phyloP scores from a whole-genome alignment of 371 early-diverging fungal species.

The Mucor saturninus region DNA sequence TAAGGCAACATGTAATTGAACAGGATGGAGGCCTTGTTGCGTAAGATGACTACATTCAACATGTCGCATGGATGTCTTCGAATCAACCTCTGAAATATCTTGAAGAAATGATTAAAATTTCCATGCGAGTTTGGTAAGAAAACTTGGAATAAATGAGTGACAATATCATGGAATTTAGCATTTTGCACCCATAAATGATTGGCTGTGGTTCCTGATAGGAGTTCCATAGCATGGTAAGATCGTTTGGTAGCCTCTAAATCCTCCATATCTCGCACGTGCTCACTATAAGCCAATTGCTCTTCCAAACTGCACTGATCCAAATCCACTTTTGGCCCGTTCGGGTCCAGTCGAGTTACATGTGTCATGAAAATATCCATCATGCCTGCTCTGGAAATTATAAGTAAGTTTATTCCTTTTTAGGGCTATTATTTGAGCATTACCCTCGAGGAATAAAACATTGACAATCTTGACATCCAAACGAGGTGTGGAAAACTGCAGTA shows the following conservation, averaged over 20 bases:
- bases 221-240: constrained; percentile 56
- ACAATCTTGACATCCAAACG: constrained; percentile 50
- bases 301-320: constrained; percentile 13
- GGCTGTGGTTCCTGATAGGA: constrained; percentile 46
- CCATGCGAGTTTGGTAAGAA: constrained; percentile 45
- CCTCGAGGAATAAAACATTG: constrained; percentile 50
- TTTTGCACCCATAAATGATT: constrained; percentile 50
- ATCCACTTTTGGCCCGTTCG: constrained; percentile 4
- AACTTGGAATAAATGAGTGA: constrained; percentile 32
- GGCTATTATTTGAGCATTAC: constrained; percentile 18
- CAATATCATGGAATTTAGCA: constrained; percentile 41
- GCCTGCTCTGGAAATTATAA: constrained; percentile 25
- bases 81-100: constrained; percentile 46
- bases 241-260: constrained; percentile 45
- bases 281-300: constrained; percentile 26
- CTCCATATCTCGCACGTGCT: constrained; percentile 30
- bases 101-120: constrained; percentile 50
- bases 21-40: constrained; percentile 31
- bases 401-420: background rate
- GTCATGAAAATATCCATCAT: constrained; percentile 56
- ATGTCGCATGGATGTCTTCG: constrained; percentile 47
- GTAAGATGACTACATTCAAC: constrained; percentile 38
- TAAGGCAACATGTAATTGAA: constrained; percentile 48
- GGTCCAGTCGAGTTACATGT: constrained; percentile 39
- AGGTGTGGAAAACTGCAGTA: constrained; percentile 44